phyloP scores from a whole-genome alignment of 345 rosid species.

The Eutrema japonicum region DNA sequence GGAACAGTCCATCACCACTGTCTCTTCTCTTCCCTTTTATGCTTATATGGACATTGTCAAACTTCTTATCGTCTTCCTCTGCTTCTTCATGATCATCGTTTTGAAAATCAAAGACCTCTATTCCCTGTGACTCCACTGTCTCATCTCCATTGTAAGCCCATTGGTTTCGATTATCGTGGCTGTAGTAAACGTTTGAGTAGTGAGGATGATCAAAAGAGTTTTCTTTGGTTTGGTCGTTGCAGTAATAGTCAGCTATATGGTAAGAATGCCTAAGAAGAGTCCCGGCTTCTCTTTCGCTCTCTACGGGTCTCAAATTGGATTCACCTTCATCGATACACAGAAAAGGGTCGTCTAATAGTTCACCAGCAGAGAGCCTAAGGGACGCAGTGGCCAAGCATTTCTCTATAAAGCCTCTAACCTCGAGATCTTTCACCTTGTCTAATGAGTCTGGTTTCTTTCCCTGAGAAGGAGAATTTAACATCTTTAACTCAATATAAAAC shows the following conservation, averaged over 20 bases:
- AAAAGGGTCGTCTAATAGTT: slow-evolving; percentile 84
- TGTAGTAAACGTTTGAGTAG: slow-evolving; percentile 50
- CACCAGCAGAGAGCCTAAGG: slow-evolving; percentile 80
- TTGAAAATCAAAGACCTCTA: slow-evolving; percentile 69
- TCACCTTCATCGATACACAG: slow-evolving; percentile 61
- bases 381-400: slow-evolving; percentile 90
- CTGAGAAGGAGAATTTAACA: slow-evolving; percentile 43
- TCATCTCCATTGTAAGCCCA: slow-evolving; percentile 60
- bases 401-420: slow-evolving; percentile 77
- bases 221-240: slow-evolving; percentile 34
- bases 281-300: slow-evolving; percentile 42
- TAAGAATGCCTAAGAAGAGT: slow-evolving; percentile 53
- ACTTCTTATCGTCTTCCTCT: slow-evolving; percentile 44
- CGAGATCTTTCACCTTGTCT: slow-evolving; percentile 78
- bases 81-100: slow-evolving; percentile 60
- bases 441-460: slow-evolving; percentile 94
- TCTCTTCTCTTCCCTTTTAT: slow-evolving; percentile 76
- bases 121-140: slow-evolving; percentile 53
- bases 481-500: background rate
- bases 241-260: slow-evolving; percentile 43
- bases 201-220: slow-evolving; percentile 42
- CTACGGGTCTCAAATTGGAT: slow-evolving; percentile 49
- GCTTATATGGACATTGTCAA: slow-evolving; percentile 60
- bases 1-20: slow-evolving; percentile 65
- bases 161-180: slow-evolving; percentile 45